phyloP scores from a whole-genome alignment of 768 basidiomycete species.

The Boletus eberwhitei region DNA sequence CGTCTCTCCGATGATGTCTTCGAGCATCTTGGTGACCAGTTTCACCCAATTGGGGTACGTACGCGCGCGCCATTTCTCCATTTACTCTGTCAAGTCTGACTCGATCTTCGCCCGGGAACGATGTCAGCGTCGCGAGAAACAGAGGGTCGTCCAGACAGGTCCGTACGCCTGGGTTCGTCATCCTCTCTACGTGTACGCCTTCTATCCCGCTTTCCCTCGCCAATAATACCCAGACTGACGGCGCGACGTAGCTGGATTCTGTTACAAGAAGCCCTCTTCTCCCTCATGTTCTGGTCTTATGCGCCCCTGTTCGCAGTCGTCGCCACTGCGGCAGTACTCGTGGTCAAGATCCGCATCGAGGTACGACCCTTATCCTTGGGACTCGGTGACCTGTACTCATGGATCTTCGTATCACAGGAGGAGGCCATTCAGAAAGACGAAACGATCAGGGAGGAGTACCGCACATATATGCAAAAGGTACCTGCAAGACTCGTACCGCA shows the following conservation, averaged over 20 bases:
- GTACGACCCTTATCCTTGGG: not conserved
- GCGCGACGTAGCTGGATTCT: not conserved
- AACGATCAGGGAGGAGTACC: conserved; percentile 5
- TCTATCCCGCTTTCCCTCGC: not conserved
- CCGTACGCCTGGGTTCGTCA: conserved; percentile 15
- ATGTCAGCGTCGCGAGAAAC: conserved; percentile 11
- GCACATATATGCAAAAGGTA: conserved; percentile 10
- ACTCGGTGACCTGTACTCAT: not conserved
- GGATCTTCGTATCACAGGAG: not conserved
- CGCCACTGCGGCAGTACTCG: not conserved
- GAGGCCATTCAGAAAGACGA: conserved; percentile 5
- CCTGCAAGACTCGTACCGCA: conserved; percentile 10
- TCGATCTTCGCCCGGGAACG: not conserved
- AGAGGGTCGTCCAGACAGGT: conserved; percentile 10
- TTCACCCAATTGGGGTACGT: conserved; percentile 9
- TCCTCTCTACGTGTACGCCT: conserved; percentile 11
- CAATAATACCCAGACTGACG: not conserved
- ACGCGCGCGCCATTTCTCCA: no score
- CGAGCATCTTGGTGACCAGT: conserved; percentile 5
- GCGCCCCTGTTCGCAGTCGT: not conserved
- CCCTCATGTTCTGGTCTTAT: conserved; percentile 10
- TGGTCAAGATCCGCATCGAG: conserved; percentile 8
- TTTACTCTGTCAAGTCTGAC: no score
- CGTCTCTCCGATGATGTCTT: not conserved
- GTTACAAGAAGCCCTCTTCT: not conserved